Evolutionary conservation across 441 rosid genomes (phyloP).

Genomic region (Metrosideros polymorpha): DNA sequence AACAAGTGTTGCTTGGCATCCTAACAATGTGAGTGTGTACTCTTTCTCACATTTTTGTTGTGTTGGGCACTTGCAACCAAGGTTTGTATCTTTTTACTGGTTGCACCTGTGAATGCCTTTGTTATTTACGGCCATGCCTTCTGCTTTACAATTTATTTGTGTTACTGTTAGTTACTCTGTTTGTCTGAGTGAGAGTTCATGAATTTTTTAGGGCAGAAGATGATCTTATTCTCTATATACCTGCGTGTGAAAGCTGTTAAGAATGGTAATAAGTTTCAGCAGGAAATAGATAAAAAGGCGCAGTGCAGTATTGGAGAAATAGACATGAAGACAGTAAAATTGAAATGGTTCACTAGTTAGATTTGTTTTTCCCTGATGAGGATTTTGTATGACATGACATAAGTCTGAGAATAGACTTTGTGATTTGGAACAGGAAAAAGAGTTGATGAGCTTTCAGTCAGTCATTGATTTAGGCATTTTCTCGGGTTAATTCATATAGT

Average conservation of each 20-base stretch:
- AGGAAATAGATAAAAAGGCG: not conserved
- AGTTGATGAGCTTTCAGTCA: not conserved
- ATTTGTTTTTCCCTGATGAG: not conserved
- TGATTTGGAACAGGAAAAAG: not conserved
- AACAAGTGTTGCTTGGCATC: slow-evolving; percentile 97
- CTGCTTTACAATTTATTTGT: not conserved
- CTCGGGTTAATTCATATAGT: not conserved
- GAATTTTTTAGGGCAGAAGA: not conserved
- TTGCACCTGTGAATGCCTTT: not conserved
- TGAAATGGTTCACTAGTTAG: not conserved
- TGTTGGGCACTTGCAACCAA: not conserved
- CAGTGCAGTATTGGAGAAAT: not conserved
- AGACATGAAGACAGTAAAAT: not conserved
- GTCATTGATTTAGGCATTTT: not conserved
- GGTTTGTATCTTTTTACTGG: not conserved
- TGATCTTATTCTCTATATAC: not conserved
- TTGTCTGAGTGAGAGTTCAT: not conserved
- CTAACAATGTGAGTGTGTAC: slow-evolving; percentile 63
- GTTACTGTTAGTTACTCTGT: not conserved
- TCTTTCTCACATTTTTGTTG: not conserved
- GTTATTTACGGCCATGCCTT: not conserved
- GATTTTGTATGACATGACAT: not conserved
- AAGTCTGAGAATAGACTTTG: not conserved
- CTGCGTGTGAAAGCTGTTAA: not conserved
- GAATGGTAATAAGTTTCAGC: not conserved